Conservation (phyloP, 2,329 filamentous ascomycete species). For the Colletotrichum sp. region DNA sequence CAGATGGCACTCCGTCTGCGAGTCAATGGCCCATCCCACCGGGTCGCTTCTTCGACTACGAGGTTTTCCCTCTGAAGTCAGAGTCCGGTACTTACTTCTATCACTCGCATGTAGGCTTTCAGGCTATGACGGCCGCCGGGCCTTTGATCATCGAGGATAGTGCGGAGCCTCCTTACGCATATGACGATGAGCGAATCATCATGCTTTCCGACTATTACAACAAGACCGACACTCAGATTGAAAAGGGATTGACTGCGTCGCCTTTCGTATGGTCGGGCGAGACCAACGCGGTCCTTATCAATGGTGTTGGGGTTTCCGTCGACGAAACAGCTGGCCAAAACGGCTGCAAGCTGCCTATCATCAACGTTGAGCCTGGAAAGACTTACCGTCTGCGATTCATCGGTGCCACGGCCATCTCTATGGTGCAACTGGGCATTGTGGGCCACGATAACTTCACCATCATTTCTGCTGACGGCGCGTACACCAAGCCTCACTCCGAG, state of each 20-base stretch:
- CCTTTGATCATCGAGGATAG: constrained; percentile 62
- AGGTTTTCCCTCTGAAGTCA: constrained; percentile 56
- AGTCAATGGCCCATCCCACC: constrained; percentile 71
- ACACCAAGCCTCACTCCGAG: constrained; percentile 52
- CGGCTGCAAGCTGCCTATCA: constrained; percentile 51
- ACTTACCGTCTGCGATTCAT: constrained; percentile 68
- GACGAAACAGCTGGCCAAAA: constrained; percentile 23
- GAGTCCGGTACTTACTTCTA: constrained; percentile 71
- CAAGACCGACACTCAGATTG: constrained; percentile 56
- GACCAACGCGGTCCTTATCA: constrained; percentile 59
- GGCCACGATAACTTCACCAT: constrained; percentile 60
- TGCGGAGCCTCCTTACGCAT: constrained; percentile 55
- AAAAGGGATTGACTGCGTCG: constrained; percentile 48
- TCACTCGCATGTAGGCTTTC: constrained; percentile 70
- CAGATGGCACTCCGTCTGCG: constrained; percentile 65
- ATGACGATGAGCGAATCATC: constrained; percentile 65
- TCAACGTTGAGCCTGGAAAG: constrained; percentile 63
- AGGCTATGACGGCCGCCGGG: constrained; percentile 62
- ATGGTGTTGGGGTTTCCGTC: constrained; percentile 47
- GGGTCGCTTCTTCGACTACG: constrained; percentile 70
- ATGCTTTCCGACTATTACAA: constrained; percentile 62
- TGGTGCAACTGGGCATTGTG: constrained; percentile 60
- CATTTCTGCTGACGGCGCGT: constrained; percentile 64
- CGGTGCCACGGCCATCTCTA: constrained; percentile 59
- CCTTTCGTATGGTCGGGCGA: constrained; percentile 66